Conservation (phyloP, 164 flowering plant genomes). For the Vitis rotundifolia region DNA sequence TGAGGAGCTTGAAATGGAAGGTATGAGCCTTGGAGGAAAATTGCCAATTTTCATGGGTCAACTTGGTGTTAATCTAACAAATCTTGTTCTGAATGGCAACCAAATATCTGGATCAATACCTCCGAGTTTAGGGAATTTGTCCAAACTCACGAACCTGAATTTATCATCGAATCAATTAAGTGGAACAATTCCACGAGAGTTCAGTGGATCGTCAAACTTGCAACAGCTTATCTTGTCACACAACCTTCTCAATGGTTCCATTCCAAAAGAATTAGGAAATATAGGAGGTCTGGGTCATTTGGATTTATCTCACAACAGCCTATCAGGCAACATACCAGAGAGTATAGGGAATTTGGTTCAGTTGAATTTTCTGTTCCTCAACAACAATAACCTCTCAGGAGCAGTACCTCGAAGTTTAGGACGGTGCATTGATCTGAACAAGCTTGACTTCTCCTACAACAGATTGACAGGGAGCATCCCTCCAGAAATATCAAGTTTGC, state of each 20-base stretch:
- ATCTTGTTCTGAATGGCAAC: constrained; percentile 40
- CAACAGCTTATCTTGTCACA: constrained; percentile 47
- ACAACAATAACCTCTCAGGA: constrained; percentile 55
- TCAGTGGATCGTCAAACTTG: constrained; percentile 23
- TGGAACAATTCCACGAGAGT: constrained; percentile 31
- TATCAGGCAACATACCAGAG: constrained; percentile 47
- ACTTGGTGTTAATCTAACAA: constrained; percentile 14
- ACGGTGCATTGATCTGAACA: constrained; percentile 35
- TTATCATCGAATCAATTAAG: constrained; percentile 34
- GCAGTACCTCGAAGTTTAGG: constrained; percentile 47
- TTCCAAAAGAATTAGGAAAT: constrained; percentile 40
- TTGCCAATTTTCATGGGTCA: constrained; percentile 35
- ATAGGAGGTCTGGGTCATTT: constrained; percentile 38
- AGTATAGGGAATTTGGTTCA: constrained; percentile 38
- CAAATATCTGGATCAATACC: constrained; percentile 48
- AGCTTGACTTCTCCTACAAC: constrained; percentile 61
- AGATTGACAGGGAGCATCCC: constrained; percentile 51
- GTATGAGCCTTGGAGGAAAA: constrained; percentile 49
- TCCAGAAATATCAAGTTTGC: constrained; percentile 30
- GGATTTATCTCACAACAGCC: constrained; percentile 50
- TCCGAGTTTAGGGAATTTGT: constrained; percentile 29
- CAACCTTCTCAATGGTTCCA: constrained; percentile 34
- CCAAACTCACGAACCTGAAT: constrained; percentile 33
- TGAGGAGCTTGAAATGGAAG: constrained; percentile 43
- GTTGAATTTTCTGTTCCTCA: constrained; percentile 39